Evolutionary conservation across 2,329 filamentous ascomycete genomes (phyloP).

Genomic region (Exophiala sp.): DNA sequence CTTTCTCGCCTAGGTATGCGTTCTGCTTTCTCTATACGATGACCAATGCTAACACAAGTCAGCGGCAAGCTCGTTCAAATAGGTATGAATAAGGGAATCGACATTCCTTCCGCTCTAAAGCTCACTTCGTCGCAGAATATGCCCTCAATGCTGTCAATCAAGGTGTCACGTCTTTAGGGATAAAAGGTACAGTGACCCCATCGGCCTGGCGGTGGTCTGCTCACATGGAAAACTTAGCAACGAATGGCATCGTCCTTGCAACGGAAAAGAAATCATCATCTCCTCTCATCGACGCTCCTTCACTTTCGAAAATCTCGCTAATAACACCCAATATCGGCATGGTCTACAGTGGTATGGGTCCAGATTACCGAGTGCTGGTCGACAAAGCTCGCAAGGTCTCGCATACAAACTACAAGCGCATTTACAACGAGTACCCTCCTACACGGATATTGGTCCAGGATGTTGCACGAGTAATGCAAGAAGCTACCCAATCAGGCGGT

Average conservation of each 20-base stretch:
- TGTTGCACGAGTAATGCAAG: conserved; percentile 95
- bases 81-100: conserved; percentile 53
- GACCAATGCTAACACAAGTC: conserved; percentile 44
- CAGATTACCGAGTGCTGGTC: conserved; percentile 94
- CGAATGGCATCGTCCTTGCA: conserved; percentile 96
- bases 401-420: conserved; percentile 97
- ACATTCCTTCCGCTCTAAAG: conserved; percentile 1
- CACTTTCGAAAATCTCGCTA: conserved; percentile 93
- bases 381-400: conserved; percentile 98
- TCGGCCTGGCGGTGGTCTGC: not conserved
- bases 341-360: conserved; percentile 99
- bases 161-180: conserved; percentile 95
- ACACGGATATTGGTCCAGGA: conserved; percentile 99
- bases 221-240: conserved; percentile 58
- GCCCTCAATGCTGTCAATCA: conserved; percentile 98
- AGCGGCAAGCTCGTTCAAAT: conserved; percentile 99
- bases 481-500: conserved; percentile 96
- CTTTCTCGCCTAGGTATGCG: conserved; percentile 95
- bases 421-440: conserved; percentile 99
- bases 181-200: conserved; percentile 70
- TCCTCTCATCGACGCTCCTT: conserved; percentile 90
- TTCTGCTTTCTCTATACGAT: conserved; percentile 19
- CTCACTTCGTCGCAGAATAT: conserved; percentile 68
- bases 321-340: conserved; percentile 99
- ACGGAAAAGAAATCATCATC: conserved; percentile 99